These are phyloP conservation scores for Haplographium delicatum DNA, from an alignment of 495 filamentous ascomycete species.

Conservation along the genomic window DNA sequence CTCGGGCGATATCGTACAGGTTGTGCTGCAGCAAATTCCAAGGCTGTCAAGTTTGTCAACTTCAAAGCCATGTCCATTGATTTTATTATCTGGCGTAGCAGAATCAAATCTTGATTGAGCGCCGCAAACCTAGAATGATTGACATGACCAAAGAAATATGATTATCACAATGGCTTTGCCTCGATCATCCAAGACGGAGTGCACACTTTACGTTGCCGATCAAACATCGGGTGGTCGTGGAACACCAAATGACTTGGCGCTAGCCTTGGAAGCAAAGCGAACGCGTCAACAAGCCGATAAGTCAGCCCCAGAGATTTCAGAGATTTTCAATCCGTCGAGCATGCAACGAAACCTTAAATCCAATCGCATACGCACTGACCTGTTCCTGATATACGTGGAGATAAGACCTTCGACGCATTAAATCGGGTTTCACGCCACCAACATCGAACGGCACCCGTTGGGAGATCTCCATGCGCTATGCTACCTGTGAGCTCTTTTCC, in stretches of 20 bases:
- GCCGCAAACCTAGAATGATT: not conserved
- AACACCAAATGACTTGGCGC: conserved; percentile 16
- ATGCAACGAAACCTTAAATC: conserved; percentile 40
- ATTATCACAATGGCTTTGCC: conserved; percentile 42
- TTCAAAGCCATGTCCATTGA: too few relatives aligned
- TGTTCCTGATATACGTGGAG: conserved; percentile 37
- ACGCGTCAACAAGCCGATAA: conserved; percentile 31
- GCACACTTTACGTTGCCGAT: conserved; percentile 44
- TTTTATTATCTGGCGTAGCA: not conserved
- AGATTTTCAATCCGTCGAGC: conserved; percentile 29
- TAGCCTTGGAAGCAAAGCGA: conserved; percentile 33
- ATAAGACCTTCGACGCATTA: conserved; percentile 38
- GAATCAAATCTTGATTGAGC: not conserved
- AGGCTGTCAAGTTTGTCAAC: too few relatives aligned
- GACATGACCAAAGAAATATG: conserved; percentile 44
- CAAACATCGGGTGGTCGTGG: conserved; percentile 35
- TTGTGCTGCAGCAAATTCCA: too few relatives aligned
- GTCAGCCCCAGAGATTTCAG: too few relatives aligned
- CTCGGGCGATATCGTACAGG: too few relatives aligned
- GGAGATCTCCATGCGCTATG: conserved; percentile 3
- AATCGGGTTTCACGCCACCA: conserved; percentile 1
- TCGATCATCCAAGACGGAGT: conserved; percentile 40
- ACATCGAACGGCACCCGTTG: conserved; percentile 1
- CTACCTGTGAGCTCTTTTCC: conserved; percentile 4
- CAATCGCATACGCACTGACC: conserved; percentile 46